phyloP scores from a whole-genome alignment of 768 basidiomycete genomes.

The Mrakia blollopis region DNA sequence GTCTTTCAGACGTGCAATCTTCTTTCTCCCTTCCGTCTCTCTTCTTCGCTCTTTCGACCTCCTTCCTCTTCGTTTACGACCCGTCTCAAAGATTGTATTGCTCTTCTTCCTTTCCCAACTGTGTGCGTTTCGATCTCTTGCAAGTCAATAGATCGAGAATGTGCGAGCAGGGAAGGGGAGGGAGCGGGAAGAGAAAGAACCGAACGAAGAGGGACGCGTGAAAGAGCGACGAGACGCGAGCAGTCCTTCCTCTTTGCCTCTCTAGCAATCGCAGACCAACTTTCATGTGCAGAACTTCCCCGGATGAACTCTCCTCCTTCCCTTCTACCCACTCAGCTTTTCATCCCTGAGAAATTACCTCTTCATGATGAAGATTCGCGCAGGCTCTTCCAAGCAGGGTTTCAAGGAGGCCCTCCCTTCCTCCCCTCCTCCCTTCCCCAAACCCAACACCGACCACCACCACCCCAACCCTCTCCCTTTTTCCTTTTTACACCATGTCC shows the following conservation, averaged over 20 bases:
- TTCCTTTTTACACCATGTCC: background rate
- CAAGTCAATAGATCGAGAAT: conserved; percentile 1
- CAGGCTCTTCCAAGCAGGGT: background rate
- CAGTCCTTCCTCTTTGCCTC: too few relatives aligned
- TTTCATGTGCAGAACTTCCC: too few relatives aligned
- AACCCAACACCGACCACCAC: too few relatives aligned
- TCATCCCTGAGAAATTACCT: background rate
- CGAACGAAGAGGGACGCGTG: too few relatives aligned
- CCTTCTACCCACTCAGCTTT: too few relatives aligned
- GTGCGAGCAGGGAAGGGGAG: conserved; percentile 3
- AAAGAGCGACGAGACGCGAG: too few relatives aligned
- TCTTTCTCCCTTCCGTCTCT: background rate
- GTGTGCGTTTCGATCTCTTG: background rate
- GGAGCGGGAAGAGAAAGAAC: too few relatives aligned
- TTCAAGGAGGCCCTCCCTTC: background rate
- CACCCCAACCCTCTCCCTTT: background rate
- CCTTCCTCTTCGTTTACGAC: conserved; percentile 4
- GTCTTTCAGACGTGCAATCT: conserved; percentile 15
- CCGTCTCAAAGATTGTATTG: conserved; percentile 8
- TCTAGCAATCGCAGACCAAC: too few relatives aligned
- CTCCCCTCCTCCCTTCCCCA: background rate
- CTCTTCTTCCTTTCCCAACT: background rate
- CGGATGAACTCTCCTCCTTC: too few relatives aligned
- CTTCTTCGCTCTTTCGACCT: background rate
- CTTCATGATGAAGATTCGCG: background rate